Conservation (phyloP, 176 grass and related monocot species). For the Raddia distichophylla region DNA sequence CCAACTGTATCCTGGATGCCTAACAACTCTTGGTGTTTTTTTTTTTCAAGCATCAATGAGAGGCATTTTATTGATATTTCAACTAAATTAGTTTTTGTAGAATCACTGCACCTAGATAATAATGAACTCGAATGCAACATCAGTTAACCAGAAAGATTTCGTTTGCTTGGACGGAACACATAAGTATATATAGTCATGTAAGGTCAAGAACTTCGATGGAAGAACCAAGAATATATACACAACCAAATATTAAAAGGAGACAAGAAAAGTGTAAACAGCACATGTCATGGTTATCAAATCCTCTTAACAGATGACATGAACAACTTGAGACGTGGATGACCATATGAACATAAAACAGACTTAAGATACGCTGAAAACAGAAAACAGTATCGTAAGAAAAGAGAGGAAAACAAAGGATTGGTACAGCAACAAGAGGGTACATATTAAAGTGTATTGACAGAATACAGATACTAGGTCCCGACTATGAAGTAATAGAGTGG, state of each 20-base stretch:
- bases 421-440: neutral
- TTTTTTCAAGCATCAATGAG: neutral
- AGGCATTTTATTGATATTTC: neutral
- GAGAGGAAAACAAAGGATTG: neutral
- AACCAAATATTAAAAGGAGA: neutral
- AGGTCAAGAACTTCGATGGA: neutral
- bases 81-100: neutral
- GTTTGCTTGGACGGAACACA: neutral
- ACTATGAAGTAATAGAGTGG: neutral
- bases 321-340: neutral
- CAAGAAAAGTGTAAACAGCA: neutral
- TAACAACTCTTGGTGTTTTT: neutral
- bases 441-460: neutral
- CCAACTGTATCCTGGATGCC: neutral
- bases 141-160: neutral
- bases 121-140: neutral
- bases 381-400: neutral
- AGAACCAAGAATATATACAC: neutral
- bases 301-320: slow-evolving; percentile 6
- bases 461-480: neutral
- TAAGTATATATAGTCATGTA: neutral
- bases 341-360: neutral
- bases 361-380: neutral
- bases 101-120: neutral
- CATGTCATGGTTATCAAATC: neutral